A percentile compares a stretch with the other conserved stretches of the same genome.
phyloP scores from a whole-genome alignment of 2,329 filamentous ascomycete species.

The Leptodontidium sp. region DNA sequence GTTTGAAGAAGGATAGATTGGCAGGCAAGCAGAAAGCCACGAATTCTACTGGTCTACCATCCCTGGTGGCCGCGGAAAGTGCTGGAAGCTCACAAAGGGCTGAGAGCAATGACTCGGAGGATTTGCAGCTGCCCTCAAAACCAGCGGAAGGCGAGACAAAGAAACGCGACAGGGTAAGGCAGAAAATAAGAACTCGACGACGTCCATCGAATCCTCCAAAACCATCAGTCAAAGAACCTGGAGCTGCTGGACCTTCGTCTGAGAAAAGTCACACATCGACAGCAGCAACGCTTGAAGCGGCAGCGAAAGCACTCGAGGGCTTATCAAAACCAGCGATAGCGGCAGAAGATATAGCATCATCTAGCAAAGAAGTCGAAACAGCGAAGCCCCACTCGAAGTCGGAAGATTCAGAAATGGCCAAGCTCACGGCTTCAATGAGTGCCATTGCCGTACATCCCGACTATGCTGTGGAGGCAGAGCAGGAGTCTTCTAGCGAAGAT shows the following conservation, averaged over 20 bases:
- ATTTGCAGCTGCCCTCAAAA: conserved; percentile 29
- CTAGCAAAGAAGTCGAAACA: background rate
- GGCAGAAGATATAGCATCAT: background rate
- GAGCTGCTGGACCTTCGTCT: background rate
- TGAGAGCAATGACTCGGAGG: conserved; percentile 26
- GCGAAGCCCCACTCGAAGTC: background rate
- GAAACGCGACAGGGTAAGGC: conserved; percentile 43
- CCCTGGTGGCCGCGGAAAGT: conserved; percentile 31
- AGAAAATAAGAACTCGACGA: conserved; percentile 44
- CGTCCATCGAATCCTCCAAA: conserved; percentile 36
- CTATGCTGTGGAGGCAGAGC: conserved; percentile 24
- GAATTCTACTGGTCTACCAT: conserved; percentile 25
- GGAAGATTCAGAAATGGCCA: conserved; percentile 10
- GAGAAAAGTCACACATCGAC: conserved; percentile 29
- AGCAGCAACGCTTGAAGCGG: conserved; percentile 30
- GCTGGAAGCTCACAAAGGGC: conserved; percentile 31
- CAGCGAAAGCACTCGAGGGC: conserved; percentile 33
- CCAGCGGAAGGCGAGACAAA: conserved; percentile 30
- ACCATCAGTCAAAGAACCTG: conserved; percentile 24
- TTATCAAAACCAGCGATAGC: conserved; percentile 19
- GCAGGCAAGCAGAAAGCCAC: conserved; percentile 20
- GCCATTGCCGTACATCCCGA: conserved; percentile 16
- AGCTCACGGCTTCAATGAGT: background rate
- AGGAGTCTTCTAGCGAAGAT: conserved; percentile 21
- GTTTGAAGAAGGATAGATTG: conserved; percentile 34